These are phyloP conservation scores for Tolypocladium paradoxum DNA, from an alignment of 2,329 filamentous ascomycete genomes.

Conservation along the genomic window DNA sequence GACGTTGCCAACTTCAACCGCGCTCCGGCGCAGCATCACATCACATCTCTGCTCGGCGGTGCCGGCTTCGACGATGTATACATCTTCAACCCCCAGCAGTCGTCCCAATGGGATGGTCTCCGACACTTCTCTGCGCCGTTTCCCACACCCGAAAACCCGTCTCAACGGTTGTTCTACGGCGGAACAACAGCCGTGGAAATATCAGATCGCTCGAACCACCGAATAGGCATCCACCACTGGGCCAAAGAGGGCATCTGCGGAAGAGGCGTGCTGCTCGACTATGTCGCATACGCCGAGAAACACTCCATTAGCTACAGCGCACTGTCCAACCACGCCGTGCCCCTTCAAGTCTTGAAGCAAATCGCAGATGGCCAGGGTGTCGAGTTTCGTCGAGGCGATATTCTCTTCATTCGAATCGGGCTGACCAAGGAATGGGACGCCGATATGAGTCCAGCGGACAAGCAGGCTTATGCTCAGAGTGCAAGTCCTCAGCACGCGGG, in stretches of 20 bases:
- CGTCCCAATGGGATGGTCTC: conserved; percentile 40
- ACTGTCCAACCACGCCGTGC: conserved; percentile 28
- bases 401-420: conserved; percentile 30
- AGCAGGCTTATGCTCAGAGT: conserved; percentile 32
- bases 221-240: conserved; percentile 38
- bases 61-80: conserved; percentile 39
- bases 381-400: conserved; percentile 37
- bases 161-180: conserved; percentile 34
- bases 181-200: conserved; percentile 35
- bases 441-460: conserved; percentile 24
- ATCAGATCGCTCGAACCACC: conserved; percentile 26
- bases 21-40: conserved; percentile 36
- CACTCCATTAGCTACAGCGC: conserved; percentile 26
- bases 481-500: conserved; percentile 20
- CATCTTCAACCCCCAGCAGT: conserved; percentile 39
- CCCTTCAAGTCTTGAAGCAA: conserved; percentile 14
- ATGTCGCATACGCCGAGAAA: conserved; percentile 28
- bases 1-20: conserved; percentile 43
- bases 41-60: conserved; percentile 35
- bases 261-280: conserved; percentile 41
- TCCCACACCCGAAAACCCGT: conserved; percentile 17
- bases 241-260: conserved; percentile 35
- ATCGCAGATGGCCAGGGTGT: conserved; percentile 29
- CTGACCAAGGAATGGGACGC: conserved; percentile 18
- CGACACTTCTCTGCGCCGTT: conserved; percentile 35